Base-by-base conservation (phyloP, 345 rosid species). In the Garcia nutans region DNA sequence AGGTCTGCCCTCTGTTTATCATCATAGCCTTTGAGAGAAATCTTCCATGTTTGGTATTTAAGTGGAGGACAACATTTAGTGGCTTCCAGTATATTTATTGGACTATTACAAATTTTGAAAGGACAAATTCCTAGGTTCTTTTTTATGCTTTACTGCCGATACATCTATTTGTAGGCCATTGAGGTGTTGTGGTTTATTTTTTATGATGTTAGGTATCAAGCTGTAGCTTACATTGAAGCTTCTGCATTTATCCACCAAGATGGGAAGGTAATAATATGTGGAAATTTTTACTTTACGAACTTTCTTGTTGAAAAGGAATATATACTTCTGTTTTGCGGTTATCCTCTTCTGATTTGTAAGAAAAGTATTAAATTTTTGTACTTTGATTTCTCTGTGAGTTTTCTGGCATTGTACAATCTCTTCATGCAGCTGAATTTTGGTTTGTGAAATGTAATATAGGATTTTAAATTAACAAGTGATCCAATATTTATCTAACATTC, bases 161-260 rank as follows among this genome's bases (percentile, higher is more conserved):
- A 37, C 37, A 37, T 77, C 61, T 19, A 72, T 59, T 6, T 10
- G 7, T 65, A 54, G 44, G 13, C 55, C 28, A 56, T 55, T 72
- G 52, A 56, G 42, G 5, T 62, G 49, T 57, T 49, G 58, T 54
- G 6, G 77, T 66, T 31, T 70, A 13, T 76, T 31, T 59, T 81
- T 68, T 42, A 7, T 84, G 64, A 71, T 82, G 76, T 77, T 84
- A 96, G 99, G 87, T 96, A 93, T 82, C 97, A 91, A 82, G 98
- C 99, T 41, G 97, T 91, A 67, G 99, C 99, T 20, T 93, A 89
- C 81, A 93, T 93, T 24, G 99, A 93, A 87, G 99, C 97, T 64
- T 88, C 96, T 26, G 99, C 99, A 76, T 87, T 85, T 73, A 96
- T 96, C 44, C 92, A 96, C 85, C 97, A 92, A 88, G 99, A 96